Evolutionary conservation across 257 asterid species (phyloP).

Genomic region (Pogostemon cablin): DNA sequence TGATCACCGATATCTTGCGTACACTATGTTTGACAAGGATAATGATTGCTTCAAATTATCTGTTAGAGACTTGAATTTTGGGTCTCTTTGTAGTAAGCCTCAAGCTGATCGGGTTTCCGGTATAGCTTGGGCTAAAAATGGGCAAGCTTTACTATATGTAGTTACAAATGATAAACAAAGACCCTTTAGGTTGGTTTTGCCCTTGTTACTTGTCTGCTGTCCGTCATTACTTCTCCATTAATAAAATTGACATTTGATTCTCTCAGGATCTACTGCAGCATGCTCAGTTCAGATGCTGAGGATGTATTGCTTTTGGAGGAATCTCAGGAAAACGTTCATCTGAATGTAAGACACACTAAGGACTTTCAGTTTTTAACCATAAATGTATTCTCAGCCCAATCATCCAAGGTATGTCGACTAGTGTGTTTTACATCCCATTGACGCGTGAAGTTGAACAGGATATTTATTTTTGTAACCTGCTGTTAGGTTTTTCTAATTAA

Average conservation of each 20-base stretch:
- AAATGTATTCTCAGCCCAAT: slow-evolving; percentile 61
- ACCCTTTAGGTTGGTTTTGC: slow-evolving; percentile 72
- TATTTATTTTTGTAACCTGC: slow-evolving; percentile 45
- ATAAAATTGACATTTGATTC: slow-evolving; percentile 31
- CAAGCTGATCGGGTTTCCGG: slow-evolving; percentile 79
- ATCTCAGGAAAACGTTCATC: slow-evolving; percentile 63
- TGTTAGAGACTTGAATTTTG: slow-evolving; percentile 82
- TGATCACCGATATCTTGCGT: slow-evolving; percentile 90
- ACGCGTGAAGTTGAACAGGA: slow-evolving; percentile 28
- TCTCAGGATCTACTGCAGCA: slow-evolving; percentile 78
- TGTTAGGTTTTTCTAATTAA: slow-evolving; percentile 85
- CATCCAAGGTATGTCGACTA: slow-evolving; percentile 72
- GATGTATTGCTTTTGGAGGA: slow-evolving; percentile 79
- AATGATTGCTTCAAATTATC: slow-evolving; percentile 70
- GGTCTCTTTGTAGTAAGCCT: slow-evolving; percentile 76
- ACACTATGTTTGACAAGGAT: slow-evolving; percentile 95
- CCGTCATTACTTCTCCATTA: slow-evolving; percentile 20
- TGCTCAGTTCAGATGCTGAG: slow-evolving; percentile 66
- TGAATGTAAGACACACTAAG: slow-evolving; percentile 73
- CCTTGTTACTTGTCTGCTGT: slow-evolving; percentile 13
- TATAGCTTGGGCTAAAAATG: slow-evolving; percentile 94
- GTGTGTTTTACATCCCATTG: slow-evolving; percentile 23
- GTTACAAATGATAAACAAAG: slow-evolving; percentile 82
- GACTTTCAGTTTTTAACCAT: slow-evolving; percentile 75
- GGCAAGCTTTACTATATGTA: slow-evolving; percentile 75